These are phyloP conservation scores for Penicillium sp. DNA, from an alignment of 2,329 filamentous ascomycete species.

Conservation along the genomic window DNA sequence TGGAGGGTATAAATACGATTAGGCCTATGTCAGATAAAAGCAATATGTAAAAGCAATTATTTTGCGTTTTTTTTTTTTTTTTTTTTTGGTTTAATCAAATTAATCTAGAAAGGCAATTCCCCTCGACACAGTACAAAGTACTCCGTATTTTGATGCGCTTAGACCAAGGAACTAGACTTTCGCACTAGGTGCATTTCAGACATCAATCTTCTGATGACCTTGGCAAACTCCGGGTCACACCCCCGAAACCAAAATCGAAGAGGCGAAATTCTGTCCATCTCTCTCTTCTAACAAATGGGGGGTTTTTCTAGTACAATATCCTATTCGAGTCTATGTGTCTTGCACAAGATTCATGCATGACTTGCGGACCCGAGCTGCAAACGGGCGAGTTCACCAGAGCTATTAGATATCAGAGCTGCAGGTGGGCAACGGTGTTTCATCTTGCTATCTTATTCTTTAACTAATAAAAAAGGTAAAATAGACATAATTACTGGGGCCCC, in stretches of 20 bases:
- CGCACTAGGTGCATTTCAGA: conserved; percentile 1
- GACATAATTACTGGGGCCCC: neutral
- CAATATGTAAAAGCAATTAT: neutral
- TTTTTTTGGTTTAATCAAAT: neutral
- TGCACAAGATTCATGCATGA: neutral
- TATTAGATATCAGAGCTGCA: neutral
- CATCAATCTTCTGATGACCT: conserved; percentile 7
- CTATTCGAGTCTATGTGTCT: neutral
- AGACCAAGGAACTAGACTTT: conserved; percentile 3
- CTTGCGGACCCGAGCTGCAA: neutral
- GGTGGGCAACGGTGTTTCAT: neutral
- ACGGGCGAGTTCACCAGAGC: neutral
- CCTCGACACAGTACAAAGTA: neutral
- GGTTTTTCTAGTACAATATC: neutral
- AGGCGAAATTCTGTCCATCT: too few relatives aligned
- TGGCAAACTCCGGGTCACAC: neutral
- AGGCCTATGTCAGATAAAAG: conserved; percentile 1
- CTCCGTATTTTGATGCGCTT: conserved; percentile 3
- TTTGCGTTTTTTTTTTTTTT: neutral
- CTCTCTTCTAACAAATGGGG: too few relatives aligned
- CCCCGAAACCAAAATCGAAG: neutral
- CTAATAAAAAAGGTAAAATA: neutral
- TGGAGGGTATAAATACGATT: conserved; percentile 8
- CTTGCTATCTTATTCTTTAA: neutral
- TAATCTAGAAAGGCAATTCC: neutral